phyloP scores from a whole-genome alignment of 805 yeast genomes.

The Myxozyma nipponensis region DNA sequence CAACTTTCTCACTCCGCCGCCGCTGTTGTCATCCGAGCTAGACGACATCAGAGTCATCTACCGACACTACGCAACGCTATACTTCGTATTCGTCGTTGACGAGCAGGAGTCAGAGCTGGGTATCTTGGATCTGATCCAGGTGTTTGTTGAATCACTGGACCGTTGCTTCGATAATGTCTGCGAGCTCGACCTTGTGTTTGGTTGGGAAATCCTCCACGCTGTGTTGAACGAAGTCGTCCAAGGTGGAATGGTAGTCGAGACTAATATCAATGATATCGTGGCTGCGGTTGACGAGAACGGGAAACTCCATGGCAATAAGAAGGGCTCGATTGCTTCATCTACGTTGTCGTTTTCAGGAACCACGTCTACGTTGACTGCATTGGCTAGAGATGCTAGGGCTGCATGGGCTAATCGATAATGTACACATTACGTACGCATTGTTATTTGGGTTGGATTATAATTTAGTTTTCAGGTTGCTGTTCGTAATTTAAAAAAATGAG shows the following conservation, averaged over 20 bases:
- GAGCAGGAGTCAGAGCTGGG: conserved; percentile 95
- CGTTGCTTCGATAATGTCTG: conserved; percentile 92
- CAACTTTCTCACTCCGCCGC: conserved; percentile 86
- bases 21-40: conserved; percentile 52
- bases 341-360: conserved; percentile 24
- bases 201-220: conserved; percentile 94
- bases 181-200: conserved; percentile 94
- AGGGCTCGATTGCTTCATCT: conserved; percentile 20
- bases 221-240: conserved; percentile 84
- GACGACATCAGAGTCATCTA: conserved; percentile 82
- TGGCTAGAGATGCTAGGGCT: conserved; percentile 26
- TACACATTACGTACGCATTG: neutral
- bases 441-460: neutral
- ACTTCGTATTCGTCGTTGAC: conserved; percentile 92
- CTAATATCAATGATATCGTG: conserved; percentile 76
- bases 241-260: conserved; percentile 97
- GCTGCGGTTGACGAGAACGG: conserved; percentile 44
- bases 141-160: conserved; percentile 91
- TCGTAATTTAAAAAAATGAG: no score
- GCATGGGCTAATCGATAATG: conserved; percentile 26
- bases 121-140: conserved; percentile 88
- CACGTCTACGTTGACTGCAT: conserved; percentile 19
- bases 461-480: no score
- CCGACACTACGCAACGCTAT: conserved; percentile 91
- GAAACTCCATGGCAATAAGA: conserved; percentile 26